Base-by-base conservation (phyloP, 1,284 basidiomycete species). In the Naganishia liquefaciens region DNA sequence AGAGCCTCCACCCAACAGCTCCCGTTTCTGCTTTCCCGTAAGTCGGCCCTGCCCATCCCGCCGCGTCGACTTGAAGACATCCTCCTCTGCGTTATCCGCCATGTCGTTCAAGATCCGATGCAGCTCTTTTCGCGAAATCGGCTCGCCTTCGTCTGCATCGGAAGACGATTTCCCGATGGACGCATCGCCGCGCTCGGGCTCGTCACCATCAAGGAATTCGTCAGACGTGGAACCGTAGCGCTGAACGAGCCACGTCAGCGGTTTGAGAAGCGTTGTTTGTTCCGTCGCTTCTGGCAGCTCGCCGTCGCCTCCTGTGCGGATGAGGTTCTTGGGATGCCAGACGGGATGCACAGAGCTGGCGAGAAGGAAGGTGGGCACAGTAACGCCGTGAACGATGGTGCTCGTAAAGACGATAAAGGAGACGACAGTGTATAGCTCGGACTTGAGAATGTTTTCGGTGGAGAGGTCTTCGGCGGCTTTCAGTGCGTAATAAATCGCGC, bases 381-480 rank as follows among this genome's bases (percentile, higher is more conserved):
- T 71, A 28, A 68, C 52, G 54, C 70, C 70, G 53, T 71, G 70
- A 3, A 69, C 66, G 44, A 71, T 60, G 39, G 70, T 71, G 51
- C 69, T 70, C 13, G 68, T 68, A 44, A 71, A 70, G 19, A 71
- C 70, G 27, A 71, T 68, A 63, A 69, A 71, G 5, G 69, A 62
- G 33, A 71, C 62, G 52, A 71, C 69, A 1, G 64, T 62, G 42
- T 68, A 71, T 2, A 71, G 54, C 30, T 68, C 58, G 39, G 66
- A 64, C 57, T 70, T 71, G 23, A 71, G 55, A 5, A 66, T 37
- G 39, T 65, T 66, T 27, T 67, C 63, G 11, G 19, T 27, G 10
- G 55, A 44, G 5, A 69, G 51, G 25, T 57, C 51, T 51, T 70
- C 68, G 21, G 64, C 65, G 10, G 68, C 68, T 62, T 70, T 70